Conservation (phyloP, 345 rosid genomes). For the Corchorus capsularis region DNA sequence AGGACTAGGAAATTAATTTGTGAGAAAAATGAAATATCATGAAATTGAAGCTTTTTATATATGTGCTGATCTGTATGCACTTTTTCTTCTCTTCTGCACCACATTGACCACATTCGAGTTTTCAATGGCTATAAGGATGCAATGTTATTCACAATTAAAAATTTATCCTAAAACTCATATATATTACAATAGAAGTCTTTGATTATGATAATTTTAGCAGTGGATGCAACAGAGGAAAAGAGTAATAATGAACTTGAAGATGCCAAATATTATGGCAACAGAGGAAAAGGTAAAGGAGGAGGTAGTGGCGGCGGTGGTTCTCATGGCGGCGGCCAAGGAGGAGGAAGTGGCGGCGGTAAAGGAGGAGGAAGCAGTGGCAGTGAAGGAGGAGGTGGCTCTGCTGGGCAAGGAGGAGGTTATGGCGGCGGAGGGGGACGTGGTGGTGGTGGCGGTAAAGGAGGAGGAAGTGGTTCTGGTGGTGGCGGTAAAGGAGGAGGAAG, state of each 20-base stretch:
- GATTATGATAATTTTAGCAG: not conserved
- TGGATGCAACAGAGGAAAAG: not conserved
- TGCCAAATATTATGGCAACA: not conserved
- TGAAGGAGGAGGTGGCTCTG: too few relatives aligned
- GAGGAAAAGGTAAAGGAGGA: not conserved
- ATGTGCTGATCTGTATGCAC: not conserved
- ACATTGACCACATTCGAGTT: not conserved
- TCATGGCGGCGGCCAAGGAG: too few relatives aligned
- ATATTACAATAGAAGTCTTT: not conserved
- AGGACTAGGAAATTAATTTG: not conserved
- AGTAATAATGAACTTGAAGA: not conserved
- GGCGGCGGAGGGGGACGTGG: too few relatives aligned
- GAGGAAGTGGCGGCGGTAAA: too few relatives aligned
- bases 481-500: too few relatives aligned
- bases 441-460: too few relatives aligned
- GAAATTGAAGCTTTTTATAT: slow-evolving; percentile 8
- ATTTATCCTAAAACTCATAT: not conserved
- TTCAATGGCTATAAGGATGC: not conserved
- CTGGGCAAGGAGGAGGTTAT: too few relatives aligned
- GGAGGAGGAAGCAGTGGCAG: too few relatives aligned
- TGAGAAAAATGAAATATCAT: not conserved
- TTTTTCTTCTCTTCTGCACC: not conserved
- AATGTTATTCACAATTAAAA: not conserved
- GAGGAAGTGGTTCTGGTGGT: too few relatives aligned
- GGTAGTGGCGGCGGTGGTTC: too few relatives aligned